Evolutionary conservation across 2,329 filamentous ascomycete genomes (phyloP).

Genomic region (Claviceps citrina): DNA sequence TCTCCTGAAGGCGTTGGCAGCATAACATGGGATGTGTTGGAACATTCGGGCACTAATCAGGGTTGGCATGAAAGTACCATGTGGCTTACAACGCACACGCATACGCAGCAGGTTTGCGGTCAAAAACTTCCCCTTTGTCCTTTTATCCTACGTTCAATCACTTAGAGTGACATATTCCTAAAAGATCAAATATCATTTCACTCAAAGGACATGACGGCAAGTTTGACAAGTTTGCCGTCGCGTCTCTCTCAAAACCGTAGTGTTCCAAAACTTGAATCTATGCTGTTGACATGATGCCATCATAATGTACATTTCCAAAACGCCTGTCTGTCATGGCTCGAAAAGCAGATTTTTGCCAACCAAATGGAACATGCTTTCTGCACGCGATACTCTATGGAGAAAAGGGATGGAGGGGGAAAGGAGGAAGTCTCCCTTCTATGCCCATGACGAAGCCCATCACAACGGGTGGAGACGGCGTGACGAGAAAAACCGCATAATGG

Average conservation of each 20-base stretch:
- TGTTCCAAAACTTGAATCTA: not conserved
- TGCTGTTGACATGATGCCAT: constrained; percentile 5
- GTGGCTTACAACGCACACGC: not conserved
- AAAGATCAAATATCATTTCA: not conserved
- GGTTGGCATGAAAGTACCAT: not conserved
- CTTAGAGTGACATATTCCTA: not conserved
- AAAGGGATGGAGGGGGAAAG: not conserved
- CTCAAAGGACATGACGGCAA: not conserved
- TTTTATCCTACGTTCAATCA: not conserved
- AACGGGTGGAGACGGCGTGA: not conserved
- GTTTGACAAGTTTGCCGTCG: not conserved
- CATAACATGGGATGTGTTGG: not conserved
- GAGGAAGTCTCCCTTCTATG: not conserved
- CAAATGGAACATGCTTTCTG: not conserved
- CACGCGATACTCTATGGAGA: not conserved
- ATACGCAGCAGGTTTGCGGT: not conserved
- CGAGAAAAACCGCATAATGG: not conserved
- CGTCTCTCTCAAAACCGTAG: not conserved
- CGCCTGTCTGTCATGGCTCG: not conserved
- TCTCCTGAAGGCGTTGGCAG: constrained; percentile 13
- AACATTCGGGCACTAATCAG: too few species aligned
- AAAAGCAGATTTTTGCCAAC: not conserved
- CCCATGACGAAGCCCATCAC: not conserved
- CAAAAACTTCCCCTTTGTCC: not conserved
- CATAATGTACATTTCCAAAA: constrained; percentile 2